Evolutionary conservation across 805 yeast species (phyloP).

Genomic region (Lipomyces yamadae): DNA sequence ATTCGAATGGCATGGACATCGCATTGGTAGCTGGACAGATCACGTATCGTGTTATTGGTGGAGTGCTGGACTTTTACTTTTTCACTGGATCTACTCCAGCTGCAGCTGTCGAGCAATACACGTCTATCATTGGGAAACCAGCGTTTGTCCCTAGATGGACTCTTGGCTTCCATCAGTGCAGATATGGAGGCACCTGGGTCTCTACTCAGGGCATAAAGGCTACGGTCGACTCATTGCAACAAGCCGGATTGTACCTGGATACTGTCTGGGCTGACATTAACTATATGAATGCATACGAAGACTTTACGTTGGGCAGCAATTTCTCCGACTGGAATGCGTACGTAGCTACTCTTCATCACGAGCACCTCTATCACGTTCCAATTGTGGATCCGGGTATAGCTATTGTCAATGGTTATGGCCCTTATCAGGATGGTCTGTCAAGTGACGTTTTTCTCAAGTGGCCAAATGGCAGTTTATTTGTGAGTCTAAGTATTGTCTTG

Average conservation of each 20-base stretch:
- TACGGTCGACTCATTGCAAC: conserved; percentile 63
- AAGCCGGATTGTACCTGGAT: conserved; percentile 70
- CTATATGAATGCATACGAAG: conserved; percentile 73
- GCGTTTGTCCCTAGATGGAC: conserved; percentile 68
- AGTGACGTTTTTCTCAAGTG: conserved; percentile 16
- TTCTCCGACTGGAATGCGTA: conserved; percentile 4
- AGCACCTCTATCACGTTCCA: conserved; percentile 17
- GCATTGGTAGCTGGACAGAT: conserved; percentile 41
- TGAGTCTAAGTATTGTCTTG: conserved; percentile 10
- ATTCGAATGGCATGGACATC: conserved; percentile 45
- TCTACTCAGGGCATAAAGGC: conserved; percentile 60
- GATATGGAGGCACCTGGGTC: conserved; percentile 86
- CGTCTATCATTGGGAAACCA: conserved; percentile 64
- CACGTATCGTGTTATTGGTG: conserved; percentile 45
- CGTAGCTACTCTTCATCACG: conserved; percentile 1
- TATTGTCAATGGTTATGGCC: conserved; percentile 9
- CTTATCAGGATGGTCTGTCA: conserved; percentile 14
- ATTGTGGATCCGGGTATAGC: conserved; percentile 22
- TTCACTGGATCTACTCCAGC: conserved; percentile 52
- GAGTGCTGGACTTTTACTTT: conserved; percentile 43
- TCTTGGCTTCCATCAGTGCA: conserved; percentile 80
- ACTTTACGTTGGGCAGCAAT: conserved; percentile 70
- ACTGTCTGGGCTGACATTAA: conserved; percentile 84
- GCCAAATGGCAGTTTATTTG: conserved; percentile 8
- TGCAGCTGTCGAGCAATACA: conserved; percentile 57